Conservation (phyloP, 2,329 filamentous ascomycete genomes). For the Diaporthe australafricana region DNA sequence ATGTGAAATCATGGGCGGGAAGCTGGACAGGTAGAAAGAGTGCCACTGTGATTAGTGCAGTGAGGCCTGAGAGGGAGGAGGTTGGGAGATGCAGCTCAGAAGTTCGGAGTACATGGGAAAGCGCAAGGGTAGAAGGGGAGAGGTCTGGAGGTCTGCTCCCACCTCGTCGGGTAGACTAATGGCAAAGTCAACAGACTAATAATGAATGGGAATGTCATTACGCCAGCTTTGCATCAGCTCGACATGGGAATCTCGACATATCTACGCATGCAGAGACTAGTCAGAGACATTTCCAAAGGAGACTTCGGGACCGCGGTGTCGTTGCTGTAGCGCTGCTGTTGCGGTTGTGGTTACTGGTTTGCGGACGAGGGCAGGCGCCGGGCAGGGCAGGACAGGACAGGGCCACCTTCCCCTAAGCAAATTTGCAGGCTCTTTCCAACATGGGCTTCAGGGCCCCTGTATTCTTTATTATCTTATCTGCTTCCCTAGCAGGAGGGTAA, state of each 20-base stretch:
- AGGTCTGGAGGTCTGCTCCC: no score
- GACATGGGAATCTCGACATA: neutral
- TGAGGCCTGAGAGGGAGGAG: neutral
- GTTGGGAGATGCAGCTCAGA: neutral
- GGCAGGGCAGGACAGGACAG: neutral
- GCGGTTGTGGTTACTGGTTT: no score
- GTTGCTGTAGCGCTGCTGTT: neutral
- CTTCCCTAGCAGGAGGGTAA: neutral
- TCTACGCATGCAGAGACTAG: neutral
- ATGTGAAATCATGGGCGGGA: constrained; percentile 30
- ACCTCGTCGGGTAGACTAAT: no score
- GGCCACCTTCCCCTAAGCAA: neutral
- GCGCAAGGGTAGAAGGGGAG: neutral
- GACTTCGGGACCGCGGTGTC: neutral
- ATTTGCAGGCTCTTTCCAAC: constrained; percentile 2
- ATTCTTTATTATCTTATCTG: neutral
- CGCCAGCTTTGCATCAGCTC: neutral
- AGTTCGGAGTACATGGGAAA: neutral
- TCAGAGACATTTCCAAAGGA: neutral
- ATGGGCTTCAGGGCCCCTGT: neutral
- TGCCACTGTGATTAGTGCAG: neutral
- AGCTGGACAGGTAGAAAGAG: neutral
- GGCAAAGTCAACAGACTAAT: no score
- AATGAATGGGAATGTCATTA: neutral
- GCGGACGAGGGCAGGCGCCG: no score